phyloP scores from a whole-genome alignment of 257 asterid genomes.

The Parsonsia alboflavescens region DNA sequence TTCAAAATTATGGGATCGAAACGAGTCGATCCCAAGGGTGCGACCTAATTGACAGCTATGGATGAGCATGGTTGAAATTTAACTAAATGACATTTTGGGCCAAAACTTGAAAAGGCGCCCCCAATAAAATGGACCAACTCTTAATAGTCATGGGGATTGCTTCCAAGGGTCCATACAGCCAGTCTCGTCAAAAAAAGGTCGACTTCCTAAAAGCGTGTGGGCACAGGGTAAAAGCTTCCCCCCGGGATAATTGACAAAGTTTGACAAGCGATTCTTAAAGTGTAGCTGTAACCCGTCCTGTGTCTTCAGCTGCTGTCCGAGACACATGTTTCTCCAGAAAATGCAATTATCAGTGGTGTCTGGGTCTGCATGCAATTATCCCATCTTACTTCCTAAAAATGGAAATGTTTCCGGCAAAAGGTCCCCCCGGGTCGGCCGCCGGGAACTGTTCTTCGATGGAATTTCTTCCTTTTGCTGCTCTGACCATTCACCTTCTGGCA shows the following conservation, averaged over 20 bases:
- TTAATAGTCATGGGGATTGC: background rate
- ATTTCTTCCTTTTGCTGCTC: constrained; percentile 37
- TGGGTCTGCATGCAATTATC: background rate
- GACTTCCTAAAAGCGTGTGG: background rate
- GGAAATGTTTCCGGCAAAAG: constrained; percentile 2
- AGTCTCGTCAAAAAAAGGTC: background rate
- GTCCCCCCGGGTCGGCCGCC: constrained; percentile 52
- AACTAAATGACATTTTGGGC: too few species aligned
- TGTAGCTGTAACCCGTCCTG: too few species aligned
- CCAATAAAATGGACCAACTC: too few species aligned
- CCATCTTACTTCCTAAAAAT: background rate
- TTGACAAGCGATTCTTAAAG: too few species aligned
- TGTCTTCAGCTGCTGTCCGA: background rate
- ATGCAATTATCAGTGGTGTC: constrained; percentile 7
- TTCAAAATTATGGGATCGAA: too few species aligned
- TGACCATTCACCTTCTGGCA: constrained; percentile 10
- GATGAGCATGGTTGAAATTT: too few species aligned
- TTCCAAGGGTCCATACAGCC: background rate
- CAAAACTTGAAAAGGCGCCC: too few species aligned
- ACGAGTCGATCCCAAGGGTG: too few species aligned
- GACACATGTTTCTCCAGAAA: background rate
- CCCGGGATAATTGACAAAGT: too few species aligned
- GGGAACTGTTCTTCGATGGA: constrained; percentile 66
- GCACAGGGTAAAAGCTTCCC: background rate
- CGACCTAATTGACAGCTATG: too few species aligned